Evolutionary conservation across 345 rosid species (phyloP), one percentile per base, ranked within the genome.

Genomic region (Pugionium dolabratum): DNA sequence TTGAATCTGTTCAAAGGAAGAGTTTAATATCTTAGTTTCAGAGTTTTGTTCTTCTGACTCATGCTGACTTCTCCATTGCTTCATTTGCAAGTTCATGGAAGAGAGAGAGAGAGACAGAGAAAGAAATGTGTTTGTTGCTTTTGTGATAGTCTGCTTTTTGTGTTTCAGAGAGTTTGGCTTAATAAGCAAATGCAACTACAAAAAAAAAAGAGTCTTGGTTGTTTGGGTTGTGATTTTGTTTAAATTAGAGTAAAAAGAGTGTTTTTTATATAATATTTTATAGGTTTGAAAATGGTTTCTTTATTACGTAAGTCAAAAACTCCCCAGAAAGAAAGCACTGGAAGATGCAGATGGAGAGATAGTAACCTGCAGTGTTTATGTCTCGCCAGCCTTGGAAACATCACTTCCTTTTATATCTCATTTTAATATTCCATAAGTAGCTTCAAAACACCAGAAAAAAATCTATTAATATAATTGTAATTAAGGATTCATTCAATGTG

Each of bases 71-170:
- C 89, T 80, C 97, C 99, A 83, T 82, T 88, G 92, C 78, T 90
- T 90, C 86, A 85, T 84, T 79, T 84, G 86, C 77, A 83, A 88
- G 83, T 94, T 96, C 99, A 89, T 62, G 62, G 70, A 62, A 65
- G 75, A 67, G 56, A 70, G 61, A 71, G 31, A 65, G 11, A 64
- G 52, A 69, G 28, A 49, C 9, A 67, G 63, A 71, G 64, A 71
- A 37, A 71, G 47, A 71, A 36, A 64, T 64, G 61, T 72, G 71
- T 79, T 80, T 72, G 72, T 67, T 67, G 73, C 73, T 74, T 74
- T 67, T 67, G 63, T 45, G 67, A 60, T 74, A 66, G 63, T 67
- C 53, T 73, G 50, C 72, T 65, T 52, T 51, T 65, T 47, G 60
- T 67, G 44, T 57, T 54, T 36, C 46, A 39, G 51, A 74, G 73